Conservation (phyloP, 164 flowering plant species). For the Stephania japonica region DNA sequence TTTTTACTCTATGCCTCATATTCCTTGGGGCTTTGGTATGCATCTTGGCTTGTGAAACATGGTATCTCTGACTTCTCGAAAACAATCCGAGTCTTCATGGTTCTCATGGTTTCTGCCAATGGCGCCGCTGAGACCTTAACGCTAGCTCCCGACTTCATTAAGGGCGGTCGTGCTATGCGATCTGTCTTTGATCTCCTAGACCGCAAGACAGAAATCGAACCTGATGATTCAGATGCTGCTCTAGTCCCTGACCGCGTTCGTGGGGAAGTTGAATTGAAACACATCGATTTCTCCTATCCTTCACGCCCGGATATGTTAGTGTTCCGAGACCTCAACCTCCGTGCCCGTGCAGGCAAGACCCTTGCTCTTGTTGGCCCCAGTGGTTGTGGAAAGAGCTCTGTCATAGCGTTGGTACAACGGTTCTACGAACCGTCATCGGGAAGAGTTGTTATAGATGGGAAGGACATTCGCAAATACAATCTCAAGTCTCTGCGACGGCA, state of each 20-base stretch:
- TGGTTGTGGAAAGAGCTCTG: slow-evolving; percentile 94
- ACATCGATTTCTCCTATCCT: slow-evolving; percentile 86
- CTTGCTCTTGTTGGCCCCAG: slow-evolving; percentile 98
- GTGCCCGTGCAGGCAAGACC: slow-evolving; percentile 86
- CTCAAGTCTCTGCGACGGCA: slow-evolving; percentile 65
- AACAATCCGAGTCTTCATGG: slow-evolving; percentile 94
- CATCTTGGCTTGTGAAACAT: slow-evolving; percentile 94
- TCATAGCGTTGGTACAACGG: slow-evolving; percentile 67
- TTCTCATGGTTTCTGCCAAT: slow-evolving; percentile 98
- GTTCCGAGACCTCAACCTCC: slow-evolving; percentile 73
- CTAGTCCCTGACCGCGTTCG: slow-evolving; percentile 68
- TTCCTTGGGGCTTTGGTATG: slow-evolving; percentile 95
- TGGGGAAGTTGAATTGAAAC: slow-evolving; percentile 88
- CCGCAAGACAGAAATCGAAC: slow-evolving; percentile 89
- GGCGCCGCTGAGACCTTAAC: slow-evolving; percentile 99
- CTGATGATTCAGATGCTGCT: slow-evolving; percentile 70
- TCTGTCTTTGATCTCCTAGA: slow-evolving; percentile 92
- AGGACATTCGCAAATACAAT: slow-evolving; percentile 82
- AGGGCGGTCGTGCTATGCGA: slow-evolving; percentile 94
- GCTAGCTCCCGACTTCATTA: slow-evolving; percentile 94
- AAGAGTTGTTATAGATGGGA: slow-evolving; percentile 76
- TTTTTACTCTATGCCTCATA: slow-evolving; percentile 86
- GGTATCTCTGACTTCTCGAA: slow-evolving; percentile 96
- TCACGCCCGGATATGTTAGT: slow-evolving; percentile 71
- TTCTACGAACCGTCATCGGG: slow-evolving; percentile 95